Conservation (phyloP, 139 green algal species). For the Tetradesmus obliquus region DNA sequence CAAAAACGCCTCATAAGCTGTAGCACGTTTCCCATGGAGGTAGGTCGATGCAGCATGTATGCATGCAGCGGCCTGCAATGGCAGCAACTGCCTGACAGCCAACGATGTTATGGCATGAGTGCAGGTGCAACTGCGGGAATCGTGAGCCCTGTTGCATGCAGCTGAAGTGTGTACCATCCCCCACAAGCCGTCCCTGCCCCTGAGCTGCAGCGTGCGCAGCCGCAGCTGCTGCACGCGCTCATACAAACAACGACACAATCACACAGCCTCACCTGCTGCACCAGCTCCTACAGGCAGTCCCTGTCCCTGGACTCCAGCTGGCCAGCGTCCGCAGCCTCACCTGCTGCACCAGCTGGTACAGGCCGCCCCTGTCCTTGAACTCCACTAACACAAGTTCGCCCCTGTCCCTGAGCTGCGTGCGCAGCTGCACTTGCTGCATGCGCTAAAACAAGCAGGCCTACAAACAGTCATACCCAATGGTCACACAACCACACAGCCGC, state of each 20-base stretch:
- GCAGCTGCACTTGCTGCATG: background rate
- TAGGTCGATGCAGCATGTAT: background rate
- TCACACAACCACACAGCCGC: background rate
- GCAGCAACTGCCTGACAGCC: too few species aligned
- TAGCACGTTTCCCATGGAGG: too few species aligned
- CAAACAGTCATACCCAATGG: slow-evolving; percentile 15
- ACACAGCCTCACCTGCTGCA: slow-evolving; percentile 71
- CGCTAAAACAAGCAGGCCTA: too few species aligned
- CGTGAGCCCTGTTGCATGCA: too few species aligned
- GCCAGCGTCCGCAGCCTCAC: background rate
- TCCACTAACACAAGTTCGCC: background rate
- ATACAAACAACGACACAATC: background rate
- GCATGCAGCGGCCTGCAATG: background rate
- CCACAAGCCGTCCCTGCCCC: background rate
- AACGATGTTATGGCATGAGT: too few species aligned
- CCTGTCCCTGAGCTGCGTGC: background rate
- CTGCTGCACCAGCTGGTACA: background rate
- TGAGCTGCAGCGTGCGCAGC: background rate
- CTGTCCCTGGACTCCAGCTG: slow-evolving; percentile 50
- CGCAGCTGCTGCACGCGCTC: too few species aligned
- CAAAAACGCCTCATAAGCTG: background rate
- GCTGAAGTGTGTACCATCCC: background rate
- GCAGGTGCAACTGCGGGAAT: too few species aligned
- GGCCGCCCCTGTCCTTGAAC: background rate
- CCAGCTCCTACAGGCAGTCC: slow-evolving; percentile 87